Conservation (phyloP, 306 rosid species). For the Vigna radiata region DNA sequence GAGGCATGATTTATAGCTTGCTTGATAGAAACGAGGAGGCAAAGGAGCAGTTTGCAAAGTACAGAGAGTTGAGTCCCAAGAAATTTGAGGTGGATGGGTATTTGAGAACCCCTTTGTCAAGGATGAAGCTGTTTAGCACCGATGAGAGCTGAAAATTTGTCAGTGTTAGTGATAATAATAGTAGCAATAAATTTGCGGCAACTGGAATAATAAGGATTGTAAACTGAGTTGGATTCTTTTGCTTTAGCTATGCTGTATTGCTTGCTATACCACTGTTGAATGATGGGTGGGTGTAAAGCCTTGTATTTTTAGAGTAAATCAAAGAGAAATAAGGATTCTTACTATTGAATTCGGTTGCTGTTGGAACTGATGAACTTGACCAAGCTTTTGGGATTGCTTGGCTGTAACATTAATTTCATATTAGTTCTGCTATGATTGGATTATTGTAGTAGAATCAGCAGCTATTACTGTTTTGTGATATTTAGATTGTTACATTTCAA, state of each 20-base stretch:
- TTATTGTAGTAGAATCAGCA: background rate
- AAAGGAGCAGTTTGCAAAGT: conserved; percentile 73
- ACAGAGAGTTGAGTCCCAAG: conserved; percentile 77
- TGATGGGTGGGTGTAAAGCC: conserved; percentile 40
- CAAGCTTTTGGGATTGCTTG: background rate
- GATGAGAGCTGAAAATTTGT: conserved; percentile 61
- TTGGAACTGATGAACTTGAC: background rate
- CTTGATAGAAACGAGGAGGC: conserved; percentile 86
- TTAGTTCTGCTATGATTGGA: background rate
- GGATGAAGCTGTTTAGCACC: conserved; percentile 76
- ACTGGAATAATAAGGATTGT: conserved; percentile 42
- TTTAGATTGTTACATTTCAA: too few species aligned
- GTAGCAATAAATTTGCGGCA: conserved; percentile 14
- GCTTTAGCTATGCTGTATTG: conserved; percentile 6
- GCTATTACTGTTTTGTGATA: background rate
- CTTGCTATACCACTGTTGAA: background rate
- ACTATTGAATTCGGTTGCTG: background rate
- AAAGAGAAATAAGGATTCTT: conserved; percentile 43
- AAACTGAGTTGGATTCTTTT: conserved; percentile 25
- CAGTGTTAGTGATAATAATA: background rate
- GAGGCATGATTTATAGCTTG: conserved; percentile 91
- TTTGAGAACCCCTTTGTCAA: conserved; percentile 76
- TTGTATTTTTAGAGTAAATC: conserved; percentile 40
- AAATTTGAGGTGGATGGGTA: conserved; percentile 92
- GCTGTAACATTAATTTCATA: background rate